Base-by-base conservation (phyloP, 2,329 filamentous ascomycete species). In the Aulographum hederae region DNA sequence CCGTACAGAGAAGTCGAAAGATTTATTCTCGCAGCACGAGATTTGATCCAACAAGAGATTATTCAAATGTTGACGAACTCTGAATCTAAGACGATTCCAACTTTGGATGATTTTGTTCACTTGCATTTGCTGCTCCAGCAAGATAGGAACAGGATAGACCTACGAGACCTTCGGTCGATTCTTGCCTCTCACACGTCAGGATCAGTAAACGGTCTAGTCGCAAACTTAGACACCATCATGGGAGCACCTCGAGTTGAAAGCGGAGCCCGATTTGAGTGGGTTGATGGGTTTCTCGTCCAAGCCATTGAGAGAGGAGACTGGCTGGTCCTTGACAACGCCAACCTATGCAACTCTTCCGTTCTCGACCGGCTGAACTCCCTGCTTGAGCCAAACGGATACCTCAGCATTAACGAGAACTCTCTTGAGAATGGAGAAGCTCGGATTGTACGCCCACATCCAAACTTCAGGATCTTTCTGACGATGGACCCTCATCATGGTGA, bases 311-410 rank as follows among this genome's bases (percentile, higher is more conserved):
- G 76, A 42, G 89, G 89, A 11, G 69, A 84, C 37, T 98, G 89
- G 89, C 63, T 98, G 13, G 75, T 98, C 8, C 70, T 98, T 15
- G 89, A 98, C 53, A 94, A 98, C 52, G 89, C 91, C 37, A 98
- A 98, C 46, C 67, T 98, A 35, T 98, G 91, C 57, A 94, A 78
- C 45, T 78, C 86, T 16, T 93, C 86, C 5, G 89, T 98, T 1
- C 66, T 98, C 6, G 89, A 98, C 53, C 70, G 91, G 38, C 60
- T 98, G 32, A 98, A 98, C 51, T 95, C 89, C 1, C 60, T 98
- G 6, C 74, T 95, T 5, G 89, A 98, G 49, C 85, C 84, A 0
- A 76, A 85, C 45, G 89, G 89, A 1, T 74, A 73, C 38, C 60
- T 98, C 15, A 82, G 80, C 43, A 78, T 98, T 49, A 95, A 94